Evolutionary conservation across 768 basidiomycete genomes (phyloP), one percentile per base, ranked within the genome.

Genomic region (Hericium erinaceus): DNA sequence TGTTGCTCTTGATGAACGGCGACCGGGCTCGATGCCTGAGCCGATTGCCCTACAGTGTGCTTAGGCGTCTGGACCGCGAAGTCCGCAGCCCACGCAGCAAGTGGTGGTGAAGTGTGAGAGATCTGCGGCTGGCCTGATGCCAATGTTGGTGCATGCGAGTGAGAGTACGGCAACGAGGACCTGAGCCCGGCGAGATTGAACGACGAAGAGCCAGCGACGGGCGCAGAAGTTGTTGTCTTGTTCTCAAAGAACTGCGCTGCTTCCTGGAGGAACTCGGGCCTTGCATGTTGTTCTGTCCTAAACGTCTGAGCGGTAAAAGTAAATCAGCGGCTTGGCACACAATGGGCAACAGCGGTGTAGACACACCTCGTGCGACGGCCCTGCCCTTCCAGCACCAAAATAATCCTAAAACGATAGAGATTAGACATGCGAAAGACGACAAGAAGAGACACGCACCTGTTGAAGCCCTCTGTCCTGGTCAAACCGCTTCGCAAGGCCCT

Each of bases 381-480:
- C 82, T 38, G 82, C 79, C 56, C 80, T 78, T 38, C 77, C 76
- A 16, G 80, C 68, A 50, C 81, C 78, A 68, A 87, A 85, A 59
- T 87, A 77, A 67, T 95, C 92, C 87, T 90, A 58, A 22, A 22
- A 64, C 5, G 39, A 33, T 7, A n/a, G 12, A 26, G 9, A 37
- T 62, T 24, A 62, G 46, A 16, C 38, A 13, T 55, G 4, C n/a
- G 24, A 26, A 18, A 16, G 6, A 15, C 33, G 22, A 8, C 20
- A 39, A 55, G 44, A 52, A 28, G 18, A 22, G 49, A 20, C n/a
- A 65, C 69, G 22, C 65, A 92, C 90, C 76, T 91, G 89, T 68
- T 90, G 88, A 2, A 81, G 66, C 9, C 88, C 89, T 64, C 89
- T 78, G 68, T 94, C 92, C 48, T 80, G 77, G 61, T 90, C 89